These are phyloP conservation scores for Zymoseptoria crescenta DNA, from an alignment of 2,329 filamentous ascomycete species.

Conservation along the genomic window DNA sequence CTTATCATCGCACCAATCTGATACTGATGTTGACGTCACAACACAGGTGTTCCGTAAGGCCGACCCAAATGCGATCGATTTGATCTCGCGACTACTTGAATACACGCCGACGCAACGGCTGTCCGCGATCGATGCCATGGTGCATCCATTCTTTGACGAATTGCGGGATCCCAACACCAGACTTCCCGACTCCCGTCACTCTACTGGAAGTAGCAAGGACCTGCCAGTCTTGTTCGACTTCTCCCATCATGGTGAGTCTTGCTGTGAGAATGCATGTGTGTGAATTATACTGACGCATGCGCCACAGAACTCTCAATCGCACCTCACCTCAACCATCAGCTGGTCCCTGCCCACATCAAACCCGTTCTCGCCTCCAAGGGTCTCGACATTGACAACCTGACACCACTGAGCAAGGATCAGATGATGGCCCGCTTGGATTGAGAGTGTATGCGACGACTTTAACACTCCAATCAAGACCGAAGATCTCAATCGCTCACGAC, in stretches of 20 bases:
- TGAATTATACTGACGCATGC: neutral
- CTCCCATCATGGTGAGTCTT: slow-evolving; percentile 68
- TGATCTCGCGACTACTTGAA: slow-evolving; percentile 88
- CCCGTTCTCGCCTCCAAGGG: slow-evolving; percentile 63
- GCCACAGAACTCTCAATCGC: slow-evolving; percentile 85
- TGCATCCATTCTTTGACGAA: slow-evolving; percentile 98
- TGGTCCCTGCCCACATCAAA: slow-evolving; percentile 78
- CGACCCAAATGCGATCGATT: slow-evolving; percentile 81
- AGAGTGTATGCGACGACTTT: slow-evolving; percentile 15
- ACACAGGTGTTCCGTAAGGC: slow-evolving; percentile 90
- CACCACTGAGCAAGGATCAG: slow-evolving; percentile 81
- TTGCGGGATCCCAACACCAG: slow-evolving; percentile 83
- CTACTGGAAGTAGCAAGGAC: slow-evolving; percentile 69
- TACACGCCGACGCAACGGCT: slow-evolving; percentile 96
- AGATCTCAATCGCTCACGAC: slow-evolving; percentile 2
- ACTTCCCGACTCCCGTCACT: slow-evolving; percentile 88
- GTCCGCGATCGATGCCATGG: slow-evolving; percentile 91
- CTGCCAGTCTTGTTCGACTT: slow-evolving; percentile 89
- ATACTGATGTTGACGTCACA: slow-evolving; percentile 6
- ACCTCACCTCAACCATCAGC: slow-evolving; percentile 74
- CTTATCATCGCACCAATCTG: neutral
- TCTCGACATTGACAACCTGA: slow-evolving; percentile 90
- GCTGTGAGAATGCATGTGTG: neutral
- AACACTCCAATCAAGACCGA: slow-evolving; percentile 1
- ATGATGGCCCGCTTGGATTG: slow-evolving; percentile 97